Conservation (phyloP, 305 asterid genomes). For the Vinca major region DNA sequence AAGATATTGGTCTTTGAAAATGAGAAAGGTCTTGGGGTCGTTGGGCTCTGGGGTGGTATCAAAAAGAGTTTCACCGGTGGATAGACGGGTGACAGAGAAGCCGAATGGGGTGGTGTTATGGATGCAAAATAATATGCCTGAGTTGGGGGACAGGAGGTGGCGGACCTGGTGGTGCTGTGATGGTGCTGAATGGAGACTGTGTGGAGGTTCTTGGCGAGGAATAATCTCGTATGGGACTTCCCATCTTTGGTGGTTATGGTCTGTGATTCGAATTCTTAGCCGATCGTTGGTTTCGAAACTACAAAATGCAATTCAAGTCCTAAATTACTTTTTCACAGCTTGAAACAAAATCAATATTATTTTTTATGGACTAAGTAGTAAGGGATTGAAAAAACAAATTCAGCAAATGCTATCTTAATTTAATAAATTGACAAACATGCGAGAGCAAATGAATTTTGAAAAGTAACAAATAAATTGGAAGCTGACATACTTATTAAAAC, state of each 20-base stretch:
- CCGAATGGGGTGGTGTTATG: constrained; percentile 57
- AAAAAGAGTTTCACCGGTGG: constrained; percentile 53
- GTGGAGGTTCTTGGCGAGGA: constrained; percentile 17
- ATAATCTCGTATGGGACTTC: constrained; percentile 56
- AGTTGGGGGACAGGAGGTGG: constrained; percentile 29
- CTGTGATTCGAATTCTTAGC: constrained; percentile 50
- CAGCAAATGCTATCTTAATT: too few species aligned
- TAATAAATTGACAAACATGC: too few species aligned
- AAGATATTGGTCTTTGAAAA: constrained; percentile 80
- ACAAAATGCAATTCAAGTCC: background rate
- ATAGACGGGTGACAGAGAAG: constrained; percentile 56
- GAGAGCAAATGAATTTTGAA: too few species aligned
- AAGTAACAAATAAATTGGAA: too few species aligned
- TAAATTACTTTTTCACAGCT: too few species aligned
- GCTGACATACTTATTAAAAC: too few species aligned
- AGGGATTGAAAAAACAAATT: too few species aligned
- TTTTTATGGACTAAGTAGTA: too few species aligned
- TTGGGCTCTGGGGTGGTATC: constrained; percentile 28
- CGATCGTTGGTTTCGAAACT: constrained; percentile 64
- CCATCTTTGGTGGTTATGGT: constrained; percentile 52
- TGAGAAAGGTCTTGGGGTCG: constrained; percentile 37
- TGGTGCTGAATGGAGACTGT: background rate
- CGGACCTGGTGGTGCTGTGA: constrained; percentile 9
- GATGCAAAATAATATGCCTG: constrained; percentile 60
- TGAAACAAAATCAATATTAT: too few species aligned